Conservation (phyloP, 2,329 filamentous ascomycete genomes). For the Fusarium transvaalense region DNA sequence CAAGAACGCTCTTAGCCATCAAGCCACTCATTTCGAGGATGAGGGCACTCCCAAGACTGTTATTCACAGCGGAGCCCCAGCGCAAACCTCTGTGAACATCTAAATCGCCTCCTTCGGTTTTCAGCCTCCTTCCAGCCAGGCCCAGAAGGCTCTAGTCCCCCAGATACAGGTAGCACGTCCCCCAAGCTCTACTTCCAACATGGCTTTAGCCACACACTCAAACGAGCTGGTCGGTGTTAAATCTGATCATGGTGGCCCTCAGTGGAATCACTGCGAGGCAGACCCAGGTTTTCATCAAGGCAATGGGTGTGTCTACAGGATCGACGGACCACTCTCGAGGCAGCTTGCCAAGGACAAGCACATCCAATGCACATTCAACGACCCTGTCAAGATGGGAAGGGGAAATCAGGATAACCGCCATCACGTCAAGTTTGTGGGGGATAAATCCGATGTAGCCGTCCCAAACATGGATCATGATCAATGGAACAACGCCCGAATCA, state of each 20-base stretch:
- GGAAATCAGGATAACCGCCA: background rate
- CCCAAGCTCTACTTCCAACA: too few relatives aligned
- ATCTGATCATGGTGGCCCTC: background rate
- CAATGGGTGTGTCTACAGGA: background rate
- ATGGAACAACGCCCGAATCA: background rate
- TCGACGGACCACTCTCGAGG: background rate
- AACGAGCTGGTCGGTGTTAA: too few relatives aligned
- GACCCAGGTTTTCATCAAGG: background rate
- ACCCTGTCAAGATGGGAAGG: background rate
- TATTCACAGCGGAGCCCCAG: background rate
- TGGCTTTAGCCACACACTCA: background rate
- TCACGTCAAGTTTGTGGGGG: rapidly evolving
- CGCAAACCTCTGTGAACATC: background rate
- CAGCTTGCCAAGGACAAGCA: background rate
- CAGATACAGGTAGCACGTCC: too few relatives aligned
- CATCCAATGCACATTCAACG: background rate
- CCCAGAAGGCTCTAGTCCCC: too few relatives aligned
- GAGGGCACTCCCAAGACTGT: too few relatives aligned
- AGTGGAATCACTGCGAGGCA: background rate
- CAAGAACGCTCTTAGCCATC: background rate
- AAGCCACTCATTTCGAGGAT: too few relatives aligned
- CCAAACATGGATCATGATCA: background rate
- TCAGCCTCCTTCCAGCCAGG: background rate
- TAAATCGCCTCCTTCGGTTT: background rate
- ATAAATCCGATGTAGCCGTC: rapidly evolving